Base-by-base conservation (phyloP, 495 filamentous ascomycete species). In the Aspergillus asperescens region DNA sequence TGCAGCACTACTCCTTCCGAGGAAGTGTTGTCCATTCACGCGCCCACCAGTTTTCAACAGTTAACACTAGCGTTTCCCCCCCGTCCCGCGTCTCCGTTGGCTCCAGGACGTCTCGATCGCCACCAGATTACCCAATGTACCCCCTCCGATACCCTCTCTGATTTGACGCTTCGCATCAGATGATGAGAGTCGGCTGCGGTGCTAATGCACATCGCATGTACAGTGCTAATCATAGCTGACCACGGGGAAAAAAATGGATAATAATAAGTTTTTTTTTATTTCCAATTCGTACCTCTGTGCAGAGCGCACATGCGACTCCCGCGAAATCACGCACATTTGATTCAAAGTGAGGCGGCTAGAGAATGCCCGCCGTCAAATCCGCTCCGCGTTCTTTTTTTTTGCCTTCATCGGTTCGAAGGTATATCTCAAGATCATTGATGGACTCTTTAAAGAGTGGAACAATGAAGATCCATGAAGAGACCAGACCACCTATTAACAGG, bases 131-230 rank as follows among this genome's bases (percentile, higher is more conserved):
- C 25, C 50, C 23, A 42, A 35, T 38, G 38, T 41, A 56, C 32
- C 50, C 57, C 44, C 24, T 29, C 46, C 5, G 35, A 29, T 25
- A 35, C 51, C 35, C 28, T 31, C 29, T 63, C 46, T 56, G 57
- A 63, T 63, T 63, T 52, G 60, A 47, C 45, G 46, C 39, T 35
- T 40, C 28, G 29, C 52, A 66, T 71, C 68, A 71, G 65, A 59
- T 71, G 68, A 71, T 65, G 55, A 57, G 40, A 59, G 44, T 35
- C 44, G 37, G 50, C 58, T 71, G 68, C 66, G 65, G 60, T 63
- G 53, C 59, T 68, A 68, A 67, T 65, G 66, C 66, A 64, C 43
- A 51, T 43, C 16, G 15, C 16, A 45, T 44, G 32, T 40, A 40
- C 41, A 12, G 43, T 56, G 40, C 48, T 56, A 56, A 50, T 50